These are phyloP conservation scores for Talaromyces sp. DNA, from an alignment of 2,329 filamentous ascomycete species.

Conservation along the genomic window DNA sequence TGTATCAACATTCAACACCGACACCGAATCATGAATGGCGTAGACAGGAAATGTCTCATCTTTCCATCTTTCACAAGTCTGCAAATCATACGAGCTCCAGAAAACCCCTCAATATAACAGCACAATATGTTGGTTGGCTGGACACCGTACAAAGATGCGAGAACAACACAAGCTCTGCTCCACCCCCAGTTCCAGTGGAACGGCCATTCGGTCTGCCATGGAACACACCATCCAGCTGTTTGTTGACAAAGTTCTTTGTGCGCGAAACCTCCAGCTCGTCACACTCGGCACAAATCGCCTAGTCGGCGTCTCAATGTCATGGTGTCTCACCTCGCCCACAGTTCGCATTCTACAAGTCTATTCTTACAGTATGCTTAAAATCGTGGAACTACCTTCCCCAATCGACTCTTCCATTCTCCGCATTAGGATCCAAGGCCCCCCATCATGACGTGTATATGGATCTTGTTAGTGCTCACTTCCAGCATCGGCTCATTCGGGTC, in stretches of 20 bases:
- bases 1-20: neutral
- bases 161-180: neutral
- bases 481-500: conserved; percentile 5
- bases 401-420: neutral
- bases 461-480: neutral
- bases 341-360: neutral
- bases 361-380: neutral
- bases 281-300: neutral
- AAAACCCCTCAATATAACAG: neutral
- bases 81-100: neutral
- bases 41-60: neutral
- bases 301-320: neutral
- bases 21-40: too few species aligned
- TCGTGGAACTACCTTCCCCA: neutral
- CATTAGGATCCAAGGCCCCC: neutral
- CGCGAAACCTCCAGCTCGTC: neutral
- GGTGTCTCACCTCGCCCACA: conserved; percentile 1
- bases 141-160: neutral
- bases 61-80: neutral
- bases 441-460: conserved; percentile 12
- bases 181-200: neutral
- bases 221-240: neutral
- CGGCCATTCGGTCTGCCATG: neutral
- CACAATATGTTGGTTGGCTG: neutral
- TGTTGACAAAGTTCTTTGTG: neutral